Evolutionary conservation across 1,139 yeast genomes (phyloP).

Genomic region (Yamadazyma sp.): DNA sequence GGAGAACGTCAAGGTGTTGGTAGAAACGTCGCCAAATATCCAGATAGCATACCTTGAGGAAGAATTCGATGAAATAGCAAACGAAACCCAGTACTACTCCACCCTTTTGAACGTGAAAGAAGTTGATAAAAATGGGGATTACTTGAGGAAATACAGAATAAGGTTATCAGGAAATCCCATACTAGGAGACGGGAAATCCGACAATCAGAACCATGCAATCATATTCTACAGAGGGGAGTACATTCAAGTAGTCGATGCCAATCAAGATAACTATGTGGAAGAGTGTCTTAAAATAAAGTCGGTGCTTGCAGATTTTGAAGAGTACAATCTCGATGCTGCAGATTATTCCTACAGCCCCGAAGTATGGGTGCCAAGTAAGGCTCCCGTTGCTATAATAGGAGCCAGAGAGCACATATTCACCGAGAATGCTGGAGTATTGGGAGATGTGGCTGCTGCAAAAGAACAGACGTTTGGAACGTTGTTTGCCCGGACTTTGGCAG

Average conservation of each 20-base stretch:
- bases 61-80: conserved; percentile 34
- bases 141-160: conserved; percentile 53
- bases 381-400: conserved; percentile 74
- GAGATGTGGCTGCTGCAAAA: conserved; percentile 92
- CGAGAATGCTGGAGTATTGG: conserved; percentile 80
- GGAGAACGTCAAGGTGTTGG: conserved; percentile 54
- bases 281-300: conserved; percentile 83
- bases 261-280: conserved; percentile 83
- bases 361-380: conserved; percentile 13
- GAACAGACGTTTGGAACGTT: conserved; percentile 92
- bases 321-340: conserved; percentile 35
- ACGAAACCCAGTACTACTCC: conserved; percentile 49
- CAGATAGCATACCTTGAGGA: conserved; percentile 60
- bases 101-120: conserved; percentile 57
- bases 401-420: conserved; percentile 88
- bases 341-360: conserved; percentile 49
- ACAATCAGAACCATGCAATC: conserved; percentile 78
- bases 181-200: conserved; percentile 87
- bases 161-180: conserved; percentile 82
- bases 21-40: conserved; percentile 62
- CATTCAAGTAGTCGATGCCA: conserved; percentile 84
- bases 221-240: conserved; percentile 83
- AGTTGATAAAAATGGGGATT: conserved; percentile 35
- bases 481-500: conserved; percentile 82
- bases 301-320: conserved; percentile 78